A percentile compares a stretch with the other conserved stretches of the same genome.
Evolutionary conservation across 148 eudicot species (phyloP).

Genomic region (Bassia scoparia): DNA sequence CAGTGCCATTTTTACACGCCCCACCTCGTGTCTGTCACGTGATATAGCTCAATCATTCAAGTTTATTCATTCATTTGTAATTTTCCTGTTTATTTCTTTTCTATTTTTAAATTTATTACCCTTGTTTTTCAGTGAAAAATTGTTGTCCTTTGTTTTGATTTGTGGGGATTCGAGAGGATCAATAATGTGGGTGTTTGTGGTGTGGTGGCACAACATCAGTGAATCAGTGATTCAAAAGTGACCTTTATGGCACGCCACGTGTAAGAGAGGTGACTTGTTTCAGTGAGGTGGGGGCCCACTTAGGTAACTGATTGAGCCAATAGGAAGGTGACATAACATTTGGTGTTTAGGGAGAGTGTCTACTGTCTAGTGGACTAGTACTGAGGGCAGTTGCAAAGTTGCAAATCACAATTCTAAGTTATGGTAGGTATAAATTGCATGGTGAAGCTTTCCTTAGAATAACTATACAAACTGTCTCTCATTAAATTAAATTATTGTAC

Average conservation of each 20-base stretch:
- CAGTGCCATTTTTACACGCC: background rate
- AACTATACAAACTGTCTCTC: background rate
- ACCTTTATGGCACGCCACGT: slow-evolving; percentile 9
- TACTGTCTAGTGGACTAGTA: too few species aligned
- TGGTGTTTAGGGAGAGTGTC: too few species aligned
- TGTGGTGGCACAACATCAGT: slow-evolving; percentile 1
- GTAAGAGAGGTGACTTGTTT: background rate
- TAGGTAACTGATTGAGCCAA: background rate
- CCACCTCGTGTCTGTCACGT: background rate
- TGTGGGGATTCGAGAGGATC: background rate
- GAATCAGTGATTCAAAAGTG: background rate
- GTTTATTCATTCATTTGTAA: background rate
- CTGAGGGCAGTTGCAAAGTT: background rate
- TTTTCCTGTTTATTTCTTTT: background rate
- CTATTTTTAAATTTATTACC: background rate
- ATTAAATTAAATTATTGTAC: background rate
- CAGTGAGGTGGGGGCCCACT: background rate
- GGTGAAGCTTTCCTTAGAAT: slow-evolving; percentile 5
- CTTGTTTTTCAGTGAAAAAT: background rate
- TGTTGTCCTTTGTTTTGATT: background rate
- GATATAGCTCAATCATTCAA: slow-evolving; percentile 6
- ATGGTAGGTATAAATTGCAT: slow-evolving; percentile 1
- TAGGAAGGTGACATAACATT: background rate
- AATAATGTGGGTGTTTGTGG: background rate
- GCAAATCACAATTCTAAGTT: background rate